Evolutionary conservation across 345 rosid species (phyloP).

Genomic region (Linum lewisii): DNA sequence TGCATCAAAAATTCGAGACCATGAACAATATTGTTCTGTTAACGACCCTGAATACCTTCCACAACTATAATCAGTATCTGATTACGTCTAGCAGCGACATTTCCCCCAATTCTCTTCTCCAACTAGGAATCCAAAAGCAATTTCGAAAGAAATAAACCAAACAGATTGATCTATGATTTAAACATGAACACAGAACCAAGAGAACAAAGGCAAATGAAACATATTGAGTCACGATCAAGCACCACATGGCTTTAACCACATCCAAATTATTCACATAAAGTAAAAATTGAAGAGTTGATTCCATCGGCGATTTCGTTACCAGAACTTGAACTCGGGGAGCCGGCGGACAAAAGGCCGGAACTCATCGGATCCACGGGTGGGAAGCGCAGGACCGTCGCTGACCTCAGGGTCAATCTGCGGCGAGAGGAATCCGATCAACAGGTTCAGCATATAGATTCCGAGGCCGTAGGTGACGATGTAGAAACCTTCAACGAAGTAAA

Average conservation of each 20-base stretch:
- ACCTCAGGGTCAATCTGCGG: conserved; percentile 91
- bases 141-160: background rate
- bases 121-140: too few relatives aligned
- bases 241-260: background rate
- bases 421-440: conserved; percentile 78
- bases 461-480: conserved; percentile 83
- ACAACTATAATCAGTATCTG: too few relatives aligned
- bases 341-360: conserved; percentile 91
- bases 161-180: background rate
- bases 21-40: too few relatives aligned
- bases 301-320: conserved; percentile 23
- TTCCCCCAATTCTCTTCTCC: too few relatives aligned
- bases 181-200: background rate
- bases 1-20: too few relatives aligned
- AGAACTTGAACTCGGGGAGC: conserved; percentile 87
- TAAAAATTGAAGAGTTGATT: background rate
- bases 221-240: background rate
- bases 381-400: conserved; percentile 52
- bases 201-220: background rate
- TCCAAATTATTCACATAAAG: background rate
- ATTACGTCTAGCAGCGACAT: too few relatives aligned
- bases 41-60: too few relatives aligned
- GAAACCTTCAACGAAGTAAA: conserved; percentile 72
- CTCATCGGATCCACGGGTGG: conserved; percentile 89
- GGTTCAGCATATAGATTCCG: conserved; percentile 80